Evolutionary conservation across 495 filamentous ascomycete genomes (phyloP).

Genomic region (Articulospora tetracladia): DNA sequence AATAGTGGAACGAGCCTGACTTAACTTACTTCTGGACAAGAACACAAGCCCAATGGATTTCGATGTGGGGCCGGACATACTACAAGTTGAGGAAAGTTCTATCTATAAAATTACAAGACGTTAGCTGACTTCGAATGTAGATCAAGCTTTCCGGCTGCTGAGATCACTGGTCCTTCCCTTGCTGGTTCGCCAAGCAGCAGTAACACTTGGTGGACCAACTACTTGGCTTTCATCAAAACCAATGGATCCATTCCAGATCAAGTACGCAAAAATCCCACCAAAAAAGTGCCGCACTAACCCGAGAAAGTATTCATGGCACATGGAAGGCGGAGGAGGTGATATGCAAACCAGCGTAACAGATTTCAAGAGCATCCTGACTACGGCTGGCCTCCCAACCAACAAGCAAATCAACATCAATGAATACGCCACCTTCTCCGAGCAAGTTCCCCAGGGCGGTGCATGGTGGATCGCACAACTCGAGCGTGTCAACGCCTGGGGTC

Average conservation of each 20-base stretch:
- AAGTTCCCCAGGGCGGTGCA: conserved; percentile 31
- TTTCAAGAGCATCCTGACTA: conserved; percentile 20
- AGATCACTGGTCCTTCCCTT: conserved; percentile 24
- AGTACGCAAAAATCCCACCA: too few species aligned
- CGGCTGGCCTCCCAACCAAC: conserved; percentile 25
- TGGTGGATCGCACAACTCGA: conserved; percentile 39
- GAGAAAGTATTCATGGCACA: conserved; percentile 37
- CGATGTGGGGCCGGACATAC: conserved; percentile 27
- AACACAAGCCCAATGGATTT: conserved; percentile 28
- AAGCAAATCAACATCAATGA: conserved; percentile 39
- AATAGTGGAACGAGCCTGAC: conserved; percentile 47
- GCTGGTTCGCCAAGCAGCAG: conserved; percentile 14
- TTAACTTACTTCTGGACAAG: conserved; percentile 29
- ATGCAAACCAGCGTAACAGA: conserved; percentile 23
- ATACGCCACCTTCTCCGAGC: conserved; percentile 32
- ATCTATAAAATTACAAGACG: neutral
- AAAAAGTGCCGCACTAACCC: too few species aligned
- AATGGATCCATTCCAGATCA: conserved; percentile 34
- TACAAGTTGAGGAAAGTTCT: conserved; percentile 24
- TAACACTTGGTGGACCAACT: conserved; percentile 32
- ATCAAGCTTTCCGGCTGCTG: conserved; percentile 4
- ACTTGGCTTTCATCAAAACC: conserved; percentile 20
- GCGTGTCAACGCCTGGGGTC: conserved; percentile 31
- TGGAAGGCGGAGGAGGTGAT: conserved; percentile 25
- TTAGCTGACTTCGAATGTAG: neutral